Evolutionary conservation across 108 stramenopile genomes (phyloP), one percentile per base, ranked within the genome.

Genomic region (Cyclotella atomus): DNA sequence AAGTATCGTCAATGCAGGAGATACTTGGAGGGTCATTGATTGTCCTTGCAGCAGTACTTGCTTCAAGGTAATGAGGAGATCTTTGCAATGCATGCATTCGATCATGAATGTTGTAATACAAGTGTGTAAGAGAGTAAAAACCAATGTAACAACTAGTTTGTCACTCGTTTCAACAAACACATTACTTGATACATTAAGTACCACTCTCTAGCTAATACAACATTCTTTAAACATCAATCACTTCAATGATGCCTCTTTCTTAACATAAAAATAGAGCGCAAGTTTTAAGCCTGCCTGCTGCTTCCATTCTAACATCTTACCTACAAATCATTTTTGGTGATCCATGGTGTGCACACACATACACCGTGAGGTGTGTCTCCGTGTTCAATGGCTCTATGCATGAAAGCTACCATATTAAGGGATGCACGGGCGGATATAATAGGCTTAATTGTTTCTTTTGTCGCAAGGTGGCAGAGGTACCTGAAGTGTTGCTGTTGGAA

Each of bases 311-410:
- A 19, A 23, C 56, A 49, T n/a, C 17, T 17, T 49, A n/a, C n/a
- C 47, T 9, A 41, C 38, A 41, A 41, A 30, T 61, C 60, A 10
- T 30, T 61, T 21, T 27, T 21, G 3, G 64, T 60, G 59, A 59
- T 83, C 90, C 90, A 91, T 32, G 90, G 90, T 32, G 75, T 67
- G 56, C 87, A 87, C 8, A 91, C 86, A 70, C 86, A 81, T 21
- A 82, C 73, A 30, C 90, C 90, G 45, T 83, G 70, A 3, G 70
- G 54, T n/a, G 75, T 65, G 16, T 87, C 78, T 16, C 85, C 86
- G 20, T 59, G 61, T 75, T 88, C 87, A 16, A 91, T 71, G 14
- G 73, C 75, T 25, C 60, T 65, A 36, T 91, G 90, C n/a, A 82
- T 49, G 24, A 73, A 73, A 19, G 82, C 82, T 7, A 91, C 90